Conservation (phyloP, 179 eudicot species). For the Silene noctiflora region DNA sequence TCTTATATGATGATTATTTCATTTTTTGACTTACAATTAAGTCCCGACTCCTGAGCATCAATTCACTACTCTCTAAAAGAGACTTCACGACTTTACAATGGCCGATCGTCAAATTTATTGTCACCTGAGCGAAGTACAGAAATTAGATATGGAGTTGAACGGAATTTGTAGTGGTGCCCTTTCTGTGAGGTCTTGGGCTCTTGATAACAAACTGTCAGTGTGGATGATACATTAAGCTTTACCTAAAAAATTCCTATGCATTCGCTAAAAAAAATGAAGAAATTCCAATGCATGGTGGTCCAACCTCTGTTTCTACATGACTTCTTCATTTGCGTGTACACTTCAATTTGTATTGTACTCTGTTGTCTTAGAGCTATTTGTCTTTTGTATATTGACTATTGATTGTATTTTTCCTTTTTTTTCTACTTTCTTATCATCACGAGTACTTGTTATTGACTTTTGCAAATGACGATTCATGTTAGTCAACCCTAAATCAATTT, state of each 20-base stretch:
- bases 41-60: neutral
- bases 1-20: neutral
- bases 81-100: neutral
- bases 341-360: neutral
- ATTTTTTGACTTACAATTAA: constrained; percentile 1
- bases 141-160: neutral
- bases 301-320: neutral
- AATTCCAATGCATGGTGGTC: neutral
- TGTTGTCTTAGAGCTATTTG: neutral
- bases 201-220: neutral
- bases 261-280: neutral
- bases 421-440: neutral
- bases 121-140: neutral
- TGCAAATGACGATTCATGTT: neutral
- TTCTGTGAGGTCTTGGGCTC: constrained; percentile 1
- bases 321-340: neutral
- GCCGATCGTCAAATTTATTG: neutral
- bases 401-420: no score
- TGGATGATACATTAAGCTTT: neutral
- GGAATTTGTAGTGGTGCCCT: neutral
- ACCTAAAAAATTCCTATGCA: neutral
- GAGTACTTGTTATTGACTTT: neutral
- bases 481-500: neutral
- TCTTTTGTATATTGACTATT: neutral
- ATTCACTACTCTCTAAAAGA: neutral